These are phyloP conservation scores for Plicaturopsis crispa DNA, from an alignment of 768 basidiomycete species.

Conservation along the genomic window DNA sequence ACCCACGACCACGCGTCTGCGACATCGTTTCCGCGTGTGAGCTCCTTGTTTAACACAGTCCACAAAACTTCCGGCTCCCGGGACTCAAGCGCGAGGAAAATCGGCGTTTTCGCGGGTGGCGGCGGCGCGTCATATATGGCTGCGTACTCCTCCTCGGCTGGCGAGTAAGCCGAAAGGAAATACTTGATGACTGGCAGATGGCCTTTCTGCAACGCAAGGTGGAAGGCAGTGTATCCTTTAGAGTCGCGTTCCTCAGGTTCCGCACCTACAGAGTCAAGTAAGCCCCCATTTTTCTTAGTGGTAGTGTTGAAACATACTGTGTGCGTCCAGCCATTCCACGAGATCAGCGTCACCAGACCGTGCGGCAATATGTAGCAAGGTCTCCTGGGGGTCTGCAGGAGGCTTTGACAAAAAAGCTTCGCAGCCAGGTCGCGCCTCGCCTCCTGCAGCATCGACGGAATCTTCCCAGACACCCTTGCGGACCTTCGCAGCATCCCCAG, in stretches of 20 bases:
- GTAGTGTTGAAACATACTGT: conserved; percentile 59
- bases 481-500: conserved; percentile 42
- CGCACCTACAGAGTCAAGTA: conserved; percentile 55
- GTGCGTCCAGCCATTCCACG: conserved; percentile 63
- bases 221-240: conserved; percentile 53
- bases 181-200: conserved; percentile 39
- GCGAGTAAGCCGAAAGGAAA: conserved; percentile 56
- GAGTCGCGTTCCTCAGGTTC: conserved; percentile 66
- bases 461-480: conserved; percentile 66
- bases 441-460: conserved; percentile 62
- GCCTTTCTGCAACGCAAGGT: conserved; percentile 50
- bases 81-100: conserved; percentile 54
- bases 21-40: conserved; percentile 43
- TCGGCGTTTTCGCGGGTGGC: conserved; percentile 33
- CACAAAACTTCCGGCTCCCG: conserved; percentile 57
- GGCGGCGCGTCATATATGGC: conserved; percentile 37
- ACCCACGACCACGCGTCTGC: conserved; percentile 42
- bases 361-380: conserved; percentile 62
- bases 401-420: conserved; percentile 37
- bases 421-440: conserved; percentile 54
- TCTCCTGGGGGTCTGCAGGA: conserved; percentile 54
- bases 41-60: conserved; percentile 52
- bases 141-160: conserved; percentile 40
- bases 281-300: no score
- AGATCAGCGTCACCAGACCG: conserved; percentile 47